These are phyloP conservation scores for Stemphylium lycopersici DNA, from an alignment of 2,329 filamentous ascomycete species.

Conservation along the genomic window DNA sequence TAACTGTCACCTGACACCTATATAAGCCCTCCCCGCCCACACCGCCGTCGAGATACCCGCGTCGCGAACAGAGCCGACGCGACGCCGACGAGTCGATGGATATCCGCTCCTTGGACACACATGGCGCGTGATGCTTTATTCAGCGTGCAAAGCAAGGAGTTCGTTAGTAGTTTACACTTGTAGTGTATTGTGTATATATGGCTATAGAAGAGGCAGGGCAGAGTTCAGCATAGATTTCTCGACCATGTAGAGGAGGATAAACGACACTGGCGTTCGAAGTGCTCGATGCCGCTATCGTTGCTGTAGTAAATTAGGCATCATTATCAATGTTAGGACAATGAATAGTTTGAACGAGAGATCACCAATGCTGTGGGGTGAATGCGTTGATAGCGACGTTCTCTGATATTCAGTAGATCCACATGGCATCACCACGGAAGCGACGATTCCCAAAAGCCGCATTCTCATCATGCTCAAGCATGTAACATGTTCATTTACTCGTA, in stretches of 20 bases:
- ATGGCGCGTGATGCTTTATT: neutral
- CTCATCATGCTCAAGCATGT: too few species aligned
- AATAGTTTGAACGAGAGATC: too few species aligned
- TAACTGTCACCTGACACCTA: neutral
- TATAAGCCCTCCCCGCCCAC: neutral
- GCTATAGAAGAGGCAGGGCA: neutral
- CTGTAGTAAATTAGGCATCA: neutral
- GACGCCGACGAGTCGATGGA: neutral
- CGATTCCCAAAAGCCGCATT: too few species aligned
- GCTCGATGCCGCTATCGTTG: constrained; percentile 18
- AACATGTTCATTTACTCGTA: neutral
- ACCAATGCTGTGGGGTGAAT: too few species aligned
- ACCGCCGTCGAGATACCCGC: neutral
- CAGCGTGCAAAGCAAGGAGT: neutral
- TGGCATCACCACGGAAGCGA: too few species aligned
- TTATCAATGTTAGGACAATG: neutral
- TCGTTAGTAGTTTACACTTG: neutral
- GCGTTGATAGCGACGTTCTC: too few species aligned
- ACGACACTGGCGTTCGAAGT: constrained; percentile 24
- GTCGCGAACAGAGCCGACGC: neutral
- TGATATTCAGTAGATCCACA: too few species aligned
- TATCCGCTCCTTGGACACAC: neutral
- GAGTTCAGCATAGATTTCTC: neutral
- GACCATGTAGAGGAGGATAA: neutral
- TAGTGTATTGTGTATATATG: neutral